Evolutionary conservation across 352 stramenopile genomes (phyloP).

Genomic region (Globisporangium megalacanthum): DNA sequence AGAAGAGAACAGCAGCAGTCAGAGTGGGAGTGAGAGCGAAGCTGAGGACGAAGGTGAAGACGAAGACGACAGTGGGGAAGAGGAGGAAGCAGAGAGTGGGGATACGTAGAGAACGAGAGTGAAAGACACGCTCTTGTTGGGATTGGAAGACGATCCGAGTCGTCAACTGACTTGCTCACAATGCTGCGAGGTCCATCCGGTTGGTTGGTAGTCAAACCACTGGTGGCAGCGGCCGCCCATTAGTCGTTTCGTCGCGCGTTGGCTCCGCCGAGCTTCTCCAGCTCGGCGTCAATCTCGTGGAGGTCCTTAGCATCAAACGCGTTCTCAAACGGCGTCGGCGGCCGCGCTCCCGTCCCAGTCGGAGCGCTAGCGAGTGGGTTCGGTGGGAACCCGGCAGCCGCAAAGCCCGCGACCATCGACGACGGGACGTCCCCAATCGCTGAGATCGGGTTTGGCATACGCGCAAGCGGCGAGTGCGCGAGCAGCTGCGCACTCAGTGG

Average conservation of each 20-base stretch:
- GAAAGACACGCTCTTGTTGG: background rate
- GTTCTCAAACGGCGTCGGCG: constrained; percentile 14
- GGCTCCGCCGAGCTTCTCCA: constrained; percentile 61
- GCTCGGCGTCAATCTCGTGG: constrained; percentile 56
- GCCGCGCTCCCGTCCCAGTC: constrained; percentile 1
- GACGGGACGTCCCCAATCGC: constrained; percentile 45
- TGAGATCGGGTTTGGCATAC: constrained; percentile 76
- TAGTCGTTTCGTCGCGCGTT: constrained; percentile 17
- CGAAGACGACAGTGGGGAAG: constrained; percentile 16
- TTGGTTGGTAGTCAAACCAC: too few species aligned
- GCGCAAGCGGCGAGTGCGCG: constrained; percentile 53
- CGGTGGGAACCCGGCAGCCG: constrained; percentile 28
- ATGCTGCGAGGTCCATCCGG: too few species aligned
- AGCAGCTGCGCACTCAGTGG: constrained; percentile 62
- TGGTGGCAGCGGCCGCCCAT: background rate
- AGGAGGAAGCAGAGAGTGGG: constrained; percentile 7
- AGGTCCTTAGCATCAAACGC: constrained; percentile 58
- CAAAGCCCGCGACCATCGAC: constrained; percentile 38
- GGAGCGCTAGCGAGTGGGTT: constrained; percentile 23
- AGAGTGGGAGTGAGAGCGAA: background rate
- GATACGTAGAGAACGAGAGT: constrained; percentile 17
- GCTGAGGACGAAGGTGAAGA: constrained; percentile 9
- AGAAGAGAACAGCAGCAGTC: background rate
- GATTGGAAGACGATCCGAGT: too few species aligned
- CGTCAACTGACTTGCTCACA: too few species aligned